Percentiles rank a stretch among this genome's conserved stretches.
Conservation (phyloP, 106 monocot genomes). For the Cymbidium sinense region DNA sequence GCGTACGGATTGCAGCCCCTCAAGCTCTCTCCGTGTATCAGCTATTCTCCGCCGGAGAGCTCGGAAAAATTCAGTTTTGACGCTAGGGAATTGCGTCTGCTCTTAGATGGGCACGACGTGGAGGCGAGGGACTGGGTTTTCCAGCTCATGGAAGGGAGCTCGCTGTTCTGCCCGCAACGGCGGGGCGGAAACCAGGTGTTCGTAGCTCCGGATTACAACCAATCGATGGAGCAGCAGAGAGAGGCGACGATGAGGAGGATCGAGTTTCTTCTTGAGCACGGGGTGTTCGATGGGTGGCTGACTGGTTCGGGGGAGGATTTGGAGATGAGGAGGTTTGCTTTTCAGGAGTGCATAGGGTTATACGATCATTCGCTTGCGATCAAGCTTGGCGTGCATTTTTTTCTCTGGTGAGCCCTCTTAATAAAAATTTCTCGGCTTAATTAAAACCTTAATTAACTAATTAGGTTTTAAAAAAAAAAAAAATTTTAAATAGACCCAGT, state of each 20-base stretch:
- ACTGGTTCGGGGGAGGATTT: conserved; percentile 31
- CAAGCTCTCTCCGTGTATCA: conserved; percentile 5
- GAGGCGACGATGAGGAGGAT: conserved; percentile 78
- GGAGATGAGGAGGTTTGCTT: conserved; percentile 62
- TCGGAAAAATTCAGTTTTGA: conserved; percentile 13
- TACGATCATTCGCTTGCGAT: conserved; percentile 82
- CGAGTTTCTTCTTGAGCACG: conserved; percentile 31
- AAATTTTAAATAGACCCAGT: too few relatives aligned
- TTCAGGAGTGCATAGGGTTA: conserved; percentile 42
- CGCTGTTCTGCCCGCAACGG: conserved; percentile 45
- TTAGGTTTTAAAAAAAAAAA: too few relatives aligned
- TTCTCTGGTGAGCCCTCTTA: conserved; percentile 55
- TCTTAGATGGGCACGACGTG: conserved; percentile 73
- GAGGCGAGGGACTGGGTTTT: conserved; percentile 58
- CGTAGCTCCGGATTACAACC: conserved; percentile 65
- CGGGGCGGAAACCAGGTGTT: conserved; percentile 33
- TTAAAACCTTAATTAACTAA: too few relatives aligned
- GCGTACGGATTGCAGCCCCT: background rate
- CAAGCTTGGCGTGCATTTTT: conserved; percentile 85
- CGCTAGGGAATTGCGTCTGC: conserved; percentile 28
- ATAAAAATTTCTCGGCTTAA: too few relatives aligned
- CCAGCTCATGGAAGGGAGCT: conserved; percentile 62
- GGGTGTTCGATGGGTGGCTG: conserved; percentile 78
- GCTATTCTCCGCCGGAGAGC: conserved; percentile 10
- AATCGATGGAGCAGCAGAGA: conserved; percentile 87